Conservation (phyloP, 2,329 filamentous ascomycete species). For the Clonostachys solani region DNA sequence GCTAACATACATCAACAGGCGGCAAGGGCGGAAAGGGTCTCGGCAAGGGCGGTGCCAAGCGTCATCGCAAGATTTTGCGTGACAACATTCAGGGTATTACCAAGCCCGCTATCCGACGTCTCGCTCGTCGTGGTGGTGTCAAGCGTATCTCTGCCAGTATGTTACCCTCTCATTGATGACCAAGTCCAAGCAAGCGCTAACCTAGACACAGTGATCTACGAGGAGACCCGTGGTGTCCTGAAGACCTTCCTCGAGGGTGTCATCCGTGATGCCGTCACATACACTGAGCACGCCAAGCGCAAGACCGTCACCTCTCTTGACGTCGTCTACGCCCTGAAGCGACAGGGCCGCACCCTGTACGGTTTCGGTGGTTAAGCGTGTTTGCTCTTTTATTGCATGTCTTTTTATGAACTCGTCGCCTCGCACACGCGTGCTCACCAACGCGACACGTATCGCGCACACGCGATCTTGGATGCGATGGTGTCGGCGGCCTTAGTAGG, state of each 20-base stretch:
- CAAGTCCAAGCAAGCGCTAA: slow-evolving; percentile 6
- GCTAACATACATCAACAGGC: slow-evolving; percentile 46
- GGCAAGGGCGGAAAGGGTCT: slow-evolving; percentile 97
- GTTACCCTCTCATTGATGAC: slow-evolving; percentile 18
- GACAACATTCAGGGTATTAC: slow-evolving; percentile 99
- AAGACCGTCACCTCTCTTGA: slow-evolving; percentile 72
- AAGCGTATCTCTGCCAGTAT: slow-evolving; percentile 98
- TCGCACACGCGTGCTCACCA: slow-evolving; percentile 5
- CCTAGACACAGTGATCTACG: slow-evolving; percentile 59
- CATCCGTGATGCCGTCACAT: slow-evolving; percentile 73
- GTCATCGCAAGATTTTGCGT: slow-evolving; percentile 97
- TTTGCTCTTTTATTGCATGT: slow-evolving; percentile 12
- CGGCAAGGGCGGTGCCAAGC: slow-evolving; percentile 97
- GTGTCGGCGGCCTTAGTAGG: slow-evolving; percentile 13
- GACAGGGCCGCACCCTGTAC: slow-evolving; percentile 74
- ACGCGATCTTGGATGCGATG: slow-evolving; percentile 4
- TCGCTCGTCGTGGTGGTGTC: slow-evolving; percentile 98
- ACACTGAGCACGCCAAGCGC: slow-evolving; percentile 77
- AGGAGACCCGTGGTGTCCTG: slow-evolving; percentile 72
- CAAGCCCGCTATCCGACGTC: slow-evolving; percentile 97
- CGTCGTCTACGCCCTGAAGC: slow-evolving; percentile 65
- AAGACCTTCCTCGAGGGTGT: slow-evolving; percentile 76
- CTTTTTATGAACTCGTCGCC: slow-evolving; percentile 27
- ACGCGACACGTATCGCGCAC: slow-evolving; percentile 1
- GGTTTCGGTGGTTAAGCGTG: slow-evolving; percentile 77